Conservation (phyloP, 352 stramenopile genomes). For the Globisporangium takayamanum region DNA sequence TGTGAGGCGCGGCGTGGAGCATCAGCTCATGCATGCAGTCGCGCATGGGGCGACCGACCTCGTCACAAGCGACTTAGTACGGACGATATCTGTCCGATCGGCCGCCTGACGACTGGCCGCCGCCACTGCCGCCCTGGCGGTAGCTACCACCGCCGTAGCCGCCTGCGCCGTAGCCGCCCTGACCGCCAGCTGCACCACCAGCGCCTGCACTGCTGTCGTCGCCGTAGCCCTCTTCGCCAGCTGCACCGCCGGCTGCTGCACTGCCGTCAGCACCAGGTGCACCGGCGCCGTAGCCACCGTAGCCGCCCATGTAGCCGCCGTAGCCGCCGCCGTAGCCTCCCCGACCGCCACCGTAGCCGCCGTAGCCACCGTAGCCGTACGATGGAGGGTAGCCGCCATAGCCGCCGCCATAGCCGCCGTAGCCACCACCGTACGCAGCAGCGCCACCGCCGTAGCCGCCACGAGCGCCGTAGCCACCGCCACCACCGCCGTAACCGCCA, state of each 20-base stretch:
- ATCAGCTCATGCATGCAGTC: too few species aligned
- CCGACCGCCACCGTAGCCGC: slow-evolving; percentile 18
- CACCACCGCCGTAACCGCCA: slow-evolving; percentile 18
- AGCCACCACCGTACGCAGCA: slow-evolving; percentile 16
- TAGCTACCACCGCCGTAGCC: slow-evolving; percentile 39
- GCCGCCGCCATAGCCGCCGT: slow-evolving; percentile 15
- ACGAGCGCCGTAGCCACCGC: slow-evolving; percentile 22
- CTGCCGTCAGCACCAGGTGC: slow-evolving; percentile 16
- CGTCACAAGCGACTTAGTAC: slow-evolving; percentile 38
- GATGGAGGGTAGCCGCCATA: slow-evolving; percentile 14
- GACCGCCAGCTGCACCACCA: slow-evolving; percentile 20
- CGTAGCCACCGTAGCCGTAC: slow-evolving; percentile 12
- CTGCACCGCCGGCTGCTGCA: slow-evolving; percentile 14
- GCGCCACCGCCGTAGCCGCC: slow-evolving; percentile 17
- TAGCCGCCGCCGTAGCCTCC: slow-evolving; percentile 21
- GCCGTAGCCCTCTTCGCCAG: slow-evolving; percentile 22
- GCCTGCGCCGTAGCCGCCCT: slow-evolving; percentile 42
- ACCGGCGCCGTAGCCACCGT: slow-evolving; percentile 12
- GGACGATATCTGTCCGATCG: slow-evolving; percentile 80
- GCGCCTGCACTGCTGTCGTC: slow-evolving; percentile 27
- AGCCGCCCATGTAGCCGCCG: slow-evolving; percentile 19
- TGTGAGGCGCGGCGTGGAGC: neutral
- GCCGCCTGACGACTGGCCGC: slow-evolving; percentile 44
- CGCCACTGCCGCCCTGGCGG: slow-evolving; percentile 45
- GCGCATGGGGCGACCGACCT: too few species aligned